These are phyloP conservation scores for Irpex sp. DNA, from an alignment of 1,284 basidiomycete genomes.

Conservation along the genomic window DNA sequence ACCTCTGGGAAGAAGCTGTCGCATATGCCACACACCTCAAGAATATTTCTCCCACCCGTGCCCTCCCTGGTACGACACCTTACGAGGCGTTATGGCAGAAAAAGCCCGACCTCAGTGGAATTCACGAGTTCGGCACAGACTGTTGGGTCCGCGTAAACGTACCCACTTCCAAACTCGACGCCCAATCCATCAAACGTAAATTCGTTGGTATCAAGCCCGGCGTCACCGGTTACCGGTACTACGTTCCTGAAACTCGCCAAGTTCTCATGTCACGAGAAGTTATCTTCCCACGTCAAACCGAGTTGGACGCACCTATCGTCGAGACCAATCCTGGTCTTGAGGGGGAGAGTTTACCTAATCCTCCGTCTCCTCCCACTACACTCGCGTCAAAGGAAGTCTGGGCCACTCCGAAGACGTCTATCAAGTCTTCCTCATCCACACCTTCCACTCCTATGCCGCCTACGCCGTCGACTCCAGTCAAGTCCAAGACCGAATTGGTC, in stretches of 20 bases:
- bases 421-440: too few species aligned
- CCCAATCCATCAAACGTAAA: conserved; percentile 15
- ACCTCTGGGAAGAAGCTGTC: conserved; percentile 24
- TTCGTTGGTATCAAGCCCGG: conserved; percentile 20
- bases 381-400: background rate
- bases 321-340: background rate
- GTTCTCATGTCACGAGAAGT: conserved; percentile 20
- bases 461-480: background rate
- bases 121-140: conserved; percentile 21
- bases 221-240: conserved; percentile 16
- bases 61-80: conserved; percentile 7
- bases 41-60: conserved; percentile 12
- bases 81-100: conserved; percentile 9
- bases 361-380: background rate
- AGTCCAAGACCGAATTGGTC: background rate
- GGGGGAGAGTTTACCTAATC: background rate
- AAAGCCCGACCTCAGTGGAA: conserved; percentile 14
- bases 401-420: too few species aligned
- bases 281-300: conserved; percentile 12
- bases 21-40: conserved; percentile 4
- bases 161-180: conserved; percentile 10
- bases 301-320: background rate
- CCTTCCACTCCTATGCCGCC: background rate
- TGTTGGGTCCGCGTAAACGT: conserved; percentile 17
- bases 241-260: conserved; percentile 10